Conservation (phyloP, 164 flowering plant species). For the Tinospora cordifolia region DNA sequence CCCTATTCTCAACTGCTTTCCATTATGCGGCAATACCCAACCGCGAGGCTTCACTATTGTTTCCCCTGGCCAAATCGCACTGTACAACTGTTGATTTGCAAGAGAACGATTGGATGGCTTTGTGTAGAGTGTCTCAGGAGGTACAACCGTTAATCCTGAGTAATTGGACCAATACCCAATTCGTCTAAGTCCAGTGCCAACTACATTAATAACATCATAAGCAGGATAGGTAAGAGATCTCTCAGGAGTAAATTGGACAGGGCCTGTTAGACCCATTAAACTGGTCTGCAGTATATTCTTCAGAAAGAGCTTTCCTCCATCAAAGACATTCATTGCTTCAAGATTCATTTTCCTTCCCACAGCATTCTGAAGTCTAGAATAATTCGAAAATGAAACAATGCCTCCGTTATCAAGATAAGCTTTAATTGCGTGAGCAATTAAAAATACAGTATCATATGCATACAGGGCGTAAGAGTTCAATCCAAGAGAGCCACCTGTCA, state of each 20-base stretch:
- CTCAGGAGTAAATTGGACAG: constrained; percentile 40
- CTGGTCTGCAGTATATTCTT: constrained; percentile 35
- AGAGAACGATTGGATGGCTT: constrained; percentile 50
- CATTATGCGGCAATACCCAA: constrained; percentile 70
- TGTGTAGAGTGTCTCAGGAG: constrained; percentile 57
- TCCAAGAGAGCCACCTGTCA: constrained; percentile 49
- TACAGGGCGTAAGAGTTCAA: constrained; percentile 58
- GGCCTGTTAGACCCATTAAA: constrained; percentile 55
- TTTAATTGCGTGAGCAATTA: constrained; percentile 71
- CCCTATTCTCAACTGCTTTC: constrained; percentile 49
- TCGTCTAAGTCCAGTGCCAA: constrained; percentile 52
- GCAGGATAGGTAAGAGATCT: constrained; percentile 50
- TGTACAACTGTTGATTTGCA: constrained; percentile 34
- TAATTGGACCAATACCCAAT: constrained; percentile 78
- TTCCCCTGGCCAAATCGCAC: constrained; percentile 73
- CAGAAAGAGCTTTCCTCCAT: constrained; percentile 42
- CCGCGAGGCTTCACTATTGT: constrained; percentile 54
- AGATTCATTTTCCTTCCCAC: constrained; percentile 37
- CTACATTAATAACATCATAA: constrained; percentile 63
- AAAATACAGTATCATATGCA: constrained; percentile 79
- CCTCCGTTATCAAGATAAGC: constrained; percentile 62
- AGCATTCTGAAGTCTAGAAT: constrained; percentile 33
- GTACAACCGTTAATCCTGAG: constrained; percentile 48
- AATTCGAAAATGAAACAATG: constrained; percentile 53
- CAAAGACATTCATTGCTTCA: constrained; percentile 53